Evolutionary conservation across 768 basidiomycete species (phyloP), one percentile per base, ranked within the genome.

Genomic region (Kwoniella europaea): DNA sequence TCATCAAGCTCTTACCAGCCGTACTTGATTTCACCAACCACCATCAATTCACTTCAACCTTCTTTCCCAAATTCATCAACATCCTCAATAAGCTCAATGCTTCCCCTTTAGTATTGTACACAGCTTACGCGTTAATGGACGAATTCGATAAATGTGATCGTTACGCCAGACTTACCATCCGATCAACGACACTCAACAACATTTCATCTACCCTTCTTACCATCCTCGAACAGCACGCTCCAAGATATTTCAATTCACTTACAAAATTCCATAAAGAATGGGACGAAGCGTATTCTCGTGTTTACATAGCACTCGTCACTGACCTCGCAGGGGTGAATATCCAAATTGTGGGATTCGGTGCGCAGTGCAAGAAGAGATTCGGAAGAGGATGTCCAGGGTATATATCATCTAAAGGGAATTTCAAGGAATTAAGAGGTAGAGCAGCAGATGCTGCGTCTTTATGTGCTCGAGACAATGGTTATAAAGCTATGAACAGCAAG

Each of bases 261-360:
- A 12, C 43, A 2, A 20, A 27, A 1, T 15, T 63, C 15, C 54
- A 63, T 18, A 3, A 29, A 35, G n/a, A 16, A 16, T 29, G 52
- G 16, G 16, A 9, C 1, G 3, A 50, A 22, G 22, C 42, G 2
- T 70, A 58, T 50, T 9, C 20, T 2, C 2, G 18, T 4, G 50
- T 65, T 10, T 42, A 64, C 6, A 35, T 35, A 4, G 12, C n/a
- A 18, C 56, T 68, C 1, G 24, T 13, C 4, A 6, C 2, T 2
- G 57, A 70, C 5, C 46, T 70, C 13, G 27, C 41, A 6, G 63
- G 42, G 9, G 63, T 70, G 0, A 70, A 70, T 54, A 60, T 70
- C 43, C 52, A 58, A 18, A 20, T 70, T 10, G 55, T 59, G 4
- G 68, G 68, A 18, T 70, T 64, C 46, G 68, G 68, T 7, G n/a